Conservation (phyloP, 2,329 filamentous ascomycete species). For the Podosphaera xanthii region DNA sequence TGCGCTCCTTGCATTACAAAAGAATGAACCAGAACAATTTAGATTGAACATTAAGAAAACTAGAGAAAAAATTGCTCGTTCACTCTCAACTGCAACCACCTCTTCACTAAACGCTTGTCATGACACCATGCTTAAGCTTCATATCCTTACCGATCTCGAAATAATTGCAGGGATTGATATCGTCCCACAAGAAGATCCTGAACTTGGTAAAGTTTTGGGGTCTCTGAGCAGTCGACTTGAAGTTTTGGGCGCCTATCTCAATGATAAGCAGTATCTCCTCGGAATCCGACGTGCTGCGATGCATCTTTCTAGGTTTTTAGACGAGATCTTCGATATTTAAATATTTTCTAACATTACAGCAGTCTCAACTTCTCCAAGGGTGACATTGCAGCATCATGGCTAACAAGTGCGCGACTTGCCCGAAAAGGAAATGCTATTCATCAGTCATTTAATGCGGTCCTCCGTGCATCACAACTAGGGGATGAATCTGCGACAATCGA, state of each 20-base stretch:
- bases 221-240: conserved; percentile 59
- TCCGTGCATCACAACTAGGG: conserved; percentile 66
- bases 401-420: conserved; percentile 64
- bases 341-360: conserved; percentile 13
- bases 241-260: conserved; percentile 66
- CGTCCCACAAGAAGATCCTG: background rate
- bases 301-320: conserved; percentile 44
- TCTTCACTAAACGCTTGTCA: conserved; percentile 67
- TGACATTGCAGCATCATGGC: conserved; percentile 67
- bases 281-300: conserved; percentile 71
- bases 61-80: conserved; percentile 45
- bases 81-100: conserved; percentile 55
- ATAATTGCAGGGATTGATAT: conserved; percentile 33
- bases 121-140: conserved; percentile 63
- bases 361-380: conserved; percentile 35
- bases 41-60: conserved; percentile 35
- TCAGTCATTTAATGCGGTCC: conserved; percentile 80
- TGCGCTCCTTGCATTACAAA: conserved; percentile 36
- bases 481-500: conserved; percentile 82
- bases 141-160: conserved; percentile 73
- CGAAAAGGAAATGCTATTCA: conserved; percentile 65
- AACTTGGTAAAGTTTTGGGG: conserved; percentile 23
- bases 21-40: conserved; percentile 28
- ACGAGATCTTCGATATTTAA: conserved; percentile 2
- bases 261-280: conserved; percentile 84